Percentiles rank a stretch among this genome's conserved stretches.
These are phyloP conservation scores for Tulasnella calospora DNA, from an alignment of 768 basidiomycete species.

Conservation along the genomic window DNA sequence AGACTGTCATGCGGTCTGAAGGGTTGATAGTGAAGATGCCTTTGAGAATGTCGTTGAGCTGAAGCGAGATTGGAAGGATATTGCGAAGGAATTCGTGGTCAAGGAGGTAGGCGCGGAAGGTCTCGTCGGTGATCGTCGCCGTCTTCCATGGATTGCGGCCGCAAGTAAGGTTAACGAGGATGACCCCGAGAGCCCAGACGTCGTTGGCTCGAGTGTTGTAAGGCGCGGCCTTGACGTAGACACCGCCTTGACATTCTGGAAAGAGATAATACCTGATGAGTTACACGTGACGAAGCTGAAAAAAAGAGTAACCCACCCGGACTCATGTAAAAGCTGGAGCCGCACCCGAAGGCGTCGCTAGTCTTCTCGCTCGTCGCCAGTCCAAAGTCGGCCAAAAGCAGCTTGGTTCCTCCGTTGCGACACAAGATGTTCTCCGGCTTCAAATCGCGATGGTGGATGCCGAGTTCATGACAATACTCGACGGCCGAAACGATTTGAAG, in stretches of 20 bases:
- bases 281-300: background rate
- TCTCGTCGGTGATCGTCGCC: conserved; percentile 59
- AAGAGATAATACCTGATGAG: background rate
- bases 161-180: conserved; percentile 69
- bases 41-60: conserved; percentile 61
- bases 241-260: conserved; percentile 43
- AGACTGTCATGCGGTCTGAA: conserved; percentile 54
- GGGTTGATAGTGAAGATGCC: conserved; percentile 69
- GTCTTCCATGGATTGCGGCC: conserved; percentile 74
- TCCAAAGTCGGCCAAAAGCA: conserved; percentile 93
- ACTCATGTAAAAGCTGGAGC: conserved; percentile 45
- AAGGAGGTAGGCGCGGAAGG: conserved; percentile 70
- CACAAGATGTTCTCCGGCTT: conserved; percentile 79
- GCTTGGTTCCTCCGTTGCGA: conserved; percentile 52
- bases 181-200: conserved; percentile 53
- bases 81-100: conserved; percentile 59
- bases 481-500: conserved; percentile 90
- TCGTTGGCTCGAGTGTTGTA: conserved; percentile 56
- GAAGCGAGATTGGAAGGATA: conserved; percentile 67
- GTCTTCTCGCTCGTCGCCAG: conserved; percentile 47
- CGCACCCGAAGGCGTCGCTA: conserved; percentile 43
- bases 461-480: conserved; percentile 83
- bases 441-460: conserved; percentile 93
- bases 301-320: conserved; percentile 36
- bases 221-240: conserved; percentile 35